Conservation (phyloP, 495 filamentous ascomycete genomes). For the Aspergillus taichungensis region DNA sequence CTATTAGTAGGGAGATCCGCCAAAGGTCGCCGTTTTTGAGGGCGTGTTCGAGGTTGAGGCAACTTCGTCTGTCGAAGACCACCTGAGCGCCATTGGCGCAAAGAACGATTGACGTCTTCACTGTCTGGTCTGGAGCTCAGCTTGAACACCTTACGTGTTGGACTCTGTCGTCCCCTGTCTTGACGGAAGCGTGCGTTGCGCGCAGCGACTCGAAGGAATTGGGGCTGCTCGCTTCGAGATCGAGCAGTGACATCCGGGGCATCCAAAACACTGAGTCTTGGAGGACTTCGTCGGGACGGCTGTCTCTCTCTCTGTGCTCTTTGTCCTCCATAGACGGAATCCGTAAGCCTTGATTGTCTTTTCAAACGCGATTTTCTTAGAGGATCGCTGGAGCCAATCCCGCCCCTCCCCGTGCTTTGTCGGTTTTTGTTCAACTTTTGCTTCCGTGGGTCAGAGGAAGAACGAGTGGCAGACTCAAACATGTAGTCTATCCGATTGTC, state of each 20-base stretch:
- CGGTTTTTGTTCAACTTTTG: slow-evolving; percentile 36
- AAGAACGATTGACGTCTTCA: slow-evolving; percentile 55
- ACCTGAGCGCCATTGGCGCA: slow-evolving; percentile 72
- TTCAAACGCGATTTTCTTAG: slow-evolving; percentile 21
- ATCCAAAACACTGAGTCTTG: slow-evolving; percentile 66
- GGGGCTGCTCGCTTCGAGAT: slow-evolving; percentile 38
- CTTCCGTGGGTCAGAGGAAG: slow-evolving; percentile 9
- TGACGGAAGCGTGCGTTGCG: slow-evolving; percentile 53
- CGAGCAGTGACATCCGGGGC: slow-evolving; percentile 39
- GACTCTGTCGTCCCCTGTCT: slow-evolving; percentile 63
- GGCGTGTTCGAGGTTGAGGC: slow-evolving; percentile 13
- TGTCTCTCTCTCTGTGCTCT: slow-evolving; percentile 15
- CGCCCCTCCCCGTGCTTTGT: slow-evolving; percentile 10
- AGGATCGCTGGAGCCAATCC: slow-evolving; percentile 7
- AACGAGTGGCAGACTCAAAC: slow-evolving; percentile 31
- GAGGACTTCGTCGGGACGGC: slow-evolving; percentile 18
- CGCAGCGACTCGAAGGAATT: slow-evolving; percentile 71
- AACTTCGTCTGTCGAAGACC: slow-evolving; percentile 43
- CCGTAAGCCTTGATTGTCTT: slow-evolving; percentile 25
- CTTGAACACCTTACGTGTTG: slow-evolving; percentile 63
- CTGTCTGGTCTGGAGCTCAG: slow-evolving; percentile 67
- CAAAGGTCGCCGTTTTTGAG: slow-evolving; percentile 15
- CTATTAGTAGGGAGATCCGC: slow-evolving; percentile 10
- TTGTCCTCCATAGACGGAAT: slow-evolving; percentile 21
- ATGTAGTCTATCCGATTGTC: slow-evolving; percentile 53